These are phyloP conservation scores for Aspergillus japonicus DNA, from an alignment of 2,329 filamentous ascomycete species.

Conservation along the genomic window DNA sequence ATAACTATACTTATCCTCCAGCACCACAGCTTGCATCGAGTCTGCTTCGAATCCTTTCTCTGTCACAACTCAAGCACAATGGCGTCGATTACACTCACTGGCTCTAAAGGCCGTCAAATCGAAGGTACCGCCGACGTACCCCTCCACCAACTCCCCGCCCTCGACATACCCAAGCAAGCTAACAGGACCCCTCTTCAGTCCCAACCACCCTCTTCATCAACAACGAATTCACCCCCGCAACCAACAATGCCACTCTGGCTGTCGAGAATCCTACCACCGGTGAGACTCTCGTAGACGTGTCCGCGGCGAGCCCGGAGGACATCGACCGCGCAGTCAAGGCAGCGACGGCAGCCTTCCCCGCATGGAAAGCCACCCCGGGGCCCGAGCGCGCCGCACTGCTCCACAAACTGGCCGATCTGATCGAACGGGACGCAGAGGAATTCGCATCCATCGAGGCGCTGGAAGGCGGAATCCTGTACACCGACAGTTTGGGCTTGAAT, in stretches of 20 bases:
- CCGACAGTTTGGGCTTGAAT: slow-evolving; percentile 24
- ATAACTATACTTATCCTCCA: neutral
- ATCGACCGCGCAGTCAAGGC: slow-evolving; percentile 25
- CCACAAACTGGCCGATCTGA: slow-evolving; percentile 27
- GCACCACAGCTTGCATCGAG: neutral
- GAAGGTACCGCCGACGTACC: neutral
- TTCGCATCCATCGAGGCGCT: slow-evolving; percentile 28
- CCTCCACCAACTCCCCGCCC: neutral
- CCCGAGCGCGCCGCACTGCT: slow-evolving; percentile 21
- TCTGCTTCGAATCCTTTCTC: neutral
- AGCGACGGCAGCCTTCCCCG: slow-evolving; percentile 20
- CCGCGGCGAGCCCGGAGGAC: slow-evolving; percentile 26
- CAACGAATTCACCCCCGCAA: slow-evolving; percentile 27
- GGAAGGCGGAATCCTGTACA: slow-evolving; percentile 26
- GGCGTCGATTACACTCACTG: neutral
- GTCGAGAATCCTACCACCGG: slow-evolving; percentile 29
- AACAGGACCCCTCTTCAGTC: slow-evolving; percentile 12
- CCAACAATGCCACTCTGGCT: slow-evolving; percentile 16
- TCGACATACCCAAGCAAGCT: too few relatives aligned
- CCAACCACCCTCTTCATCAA: slow-evolving; percentile 30
- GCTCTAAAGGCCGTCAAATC: slow-evolving; percentile 1
- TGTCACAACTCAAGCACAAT: neutral
- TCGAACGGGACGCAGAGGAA: slow-evolving; percentile 29
- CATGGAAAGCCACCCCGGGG: slow-evolving; percentile 25
- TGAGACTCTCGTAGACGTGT: slow-evolving; percentile 21